Base-by-base conservation (phyloP, 805 yeast species). In the Kregervanrija fluxuum region DNA sequence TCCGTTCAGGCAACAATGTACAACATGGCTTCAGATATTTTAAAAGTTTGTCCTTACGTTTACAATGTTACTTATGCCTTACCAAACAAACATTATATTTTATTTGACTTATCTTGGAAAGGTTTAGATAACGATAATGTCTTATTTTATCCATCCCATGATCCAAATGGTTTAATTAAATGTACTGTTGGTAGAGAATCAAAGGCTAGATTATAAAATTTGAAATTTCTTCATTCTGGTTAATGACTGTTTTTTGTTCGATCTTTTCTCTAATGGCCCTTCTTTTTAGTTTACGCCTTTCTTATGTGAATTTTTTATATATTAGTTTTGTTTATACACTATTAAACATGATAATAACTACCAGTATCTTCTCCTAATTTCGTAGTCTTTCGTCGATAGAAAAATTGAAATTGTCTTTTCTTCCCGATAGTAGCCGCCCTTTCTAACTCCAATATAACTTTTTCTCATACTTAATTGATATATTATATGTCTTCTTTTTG, bases 1-100 rank as follows among this genome's bases (percentile, higher is more conserved):
- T 85, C 95, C 22, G 97, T 90, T 39, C 97, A 90, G 70, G 96
- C 95, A 38, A 90, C 96, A 47, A 91, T 90, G 96, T 90, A 78
- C 73, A 85, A 88, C 74, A 90, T 90, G 93, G 75, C 85, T 35
- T 73, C 79, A 51, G 79, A 77, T 50, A 86, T 90, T 51, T 74
- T 90, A 60, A 70, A 68, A 41, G 59, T 56, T 42, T 82, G 77
- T 45, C 71, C 80, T 3, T 70, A 70, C 48, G 71, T 90, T 45
- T 75, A 70, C 50, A 71, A 71, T 37, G 96, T 89, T 33, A 65
- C 82, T 43, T 89, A 86, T 65, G 68, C 75, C 37, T 76, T 90
- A 59, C 97, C 97, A 59, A 90, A 90, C 75, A 90, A 87, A 69
- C 97, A 90, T 66, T 90, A 84, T 71, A 79, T 90, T 62, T 74